Conservation (phyloP, 768 basidiomycete genomes). For the Tephrocybe sp. region DNA sequence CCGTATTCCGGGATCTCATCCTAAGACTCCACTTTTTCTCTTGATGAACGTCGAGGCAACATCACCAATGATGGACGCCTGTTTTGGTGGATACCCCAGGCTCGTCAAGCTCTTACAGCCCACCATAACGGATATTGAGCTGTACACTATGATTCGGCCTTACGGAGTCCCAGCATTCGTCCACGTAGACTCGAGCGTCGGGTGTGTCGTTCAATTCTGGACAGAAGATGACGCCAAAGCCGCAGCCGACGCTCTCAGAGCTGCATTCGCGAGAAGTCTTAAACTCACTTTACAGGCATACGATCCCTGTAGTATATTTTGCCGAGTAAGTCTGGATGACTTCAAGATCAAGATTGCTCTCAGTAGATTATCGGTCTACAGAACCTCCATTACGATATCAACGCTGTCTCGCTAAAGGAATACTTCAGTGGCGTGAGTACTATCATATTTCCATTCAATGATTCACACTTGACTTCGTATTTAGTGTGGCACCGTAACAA, state of each 20-base stretch:
- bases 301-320: conserved; percentile 5
- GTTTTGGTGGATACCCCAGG: not conserved
- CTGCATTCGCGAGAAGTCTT: not conserved
- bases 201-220: conserved; percentile 9
- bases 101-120: conserved; percentile 3
- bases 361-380: not conserved
- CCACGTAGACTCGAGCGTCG: not conserved
- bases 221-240: conserved; percentile 4
- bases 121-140: not conserved
- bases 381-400: conserved; percentile 3
- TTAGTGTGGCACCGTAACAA: conserved; percentile 5
- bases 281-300: conserved; percentile 2
- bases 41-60: not conserved
- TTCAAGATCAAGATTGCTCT: not conserved
- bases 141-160: conserved; percentile 4
- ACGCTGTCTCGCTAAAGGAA: not conserved
- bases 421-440: conserved; percentile 2
- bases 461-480: not conserved
- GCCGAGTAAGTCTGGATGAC: not conserved
- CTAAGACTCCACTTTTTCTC: not conserved
- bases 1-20: not conserved
- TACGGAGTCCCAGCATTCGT: conserved; percentile 1
- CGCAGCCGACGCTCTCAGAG: not conserved
- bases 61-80: not conserved
- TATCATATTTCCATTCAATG: not conserved